A percentile compares a stretch with the other conserved stretches of the same genome.
Conservation (phyloP, 257 asterid genomes). For the Solanum lignicaule region DNA sequence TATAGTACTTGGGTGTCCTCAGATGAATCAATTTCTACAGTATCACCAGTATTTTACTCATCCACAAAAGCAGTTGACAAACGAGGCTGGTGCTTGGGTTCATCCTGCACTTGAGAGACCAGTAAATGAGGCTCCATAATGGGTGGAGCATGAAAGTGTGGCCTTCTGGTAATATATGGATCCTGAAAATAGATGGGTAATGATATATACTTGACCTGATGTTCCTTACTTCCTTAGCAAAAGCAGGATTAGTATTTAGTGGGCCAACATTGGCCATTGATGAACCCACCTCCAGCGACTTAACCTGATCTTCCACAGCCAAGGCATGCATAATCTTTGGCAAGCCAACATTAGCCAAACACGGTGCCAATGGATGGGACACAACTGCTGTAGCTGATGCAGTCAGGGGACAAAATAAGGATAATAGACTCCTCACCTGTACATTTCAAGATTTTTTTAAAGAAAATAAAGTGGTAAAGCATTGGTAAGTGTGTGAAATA, state of each 20-base stretch:
- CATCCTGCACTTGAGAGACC: conserved; percentile 10
- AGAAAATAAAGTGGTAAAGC: not conserved
- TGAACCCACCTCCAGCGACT: conserved; percentile 6
- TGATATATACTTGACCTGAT: conserved; percentile 12
- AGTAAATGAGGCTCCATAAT: conserved; percentile 3
- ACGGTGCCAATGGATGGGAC: conserved; percentile 8
- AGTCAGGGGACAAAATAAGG: conserved; percentile 40
- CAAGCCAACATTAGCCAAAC: not conserved
- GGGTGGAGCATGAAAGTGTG: conserved; percentile 11
- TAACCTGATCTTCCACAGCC: conserved; percentile 15
- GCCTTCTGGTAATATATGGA: conserved; percentile 17
- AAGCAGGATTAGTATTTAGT: conserved; percentile 12
- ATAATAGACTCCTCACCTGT: conserved; percentile 44
- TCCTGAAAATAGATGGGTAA: conserved; percentile 7
- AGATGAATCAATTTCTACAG: not conserved
- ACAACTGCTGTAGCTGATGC: conserved; percentile 14
- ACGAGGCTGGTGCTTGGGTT: conserved; percentile 18
- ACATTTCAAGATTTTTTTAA: not conserved
- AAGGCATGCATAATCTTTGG: conserved; percentile 13
- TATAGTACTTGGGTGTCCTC: not conserved
- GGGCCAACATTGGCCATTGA: not conserved
- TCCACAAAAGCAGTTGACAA: not conserved
- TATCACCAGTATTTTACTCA: not conserved
- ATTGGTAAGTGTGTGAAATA: not conserved
- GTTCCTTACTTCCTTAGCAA: conserved; percentile 12